Conservation (phyloP, 106 monocot species). For the Posidonia australis region DNA sequence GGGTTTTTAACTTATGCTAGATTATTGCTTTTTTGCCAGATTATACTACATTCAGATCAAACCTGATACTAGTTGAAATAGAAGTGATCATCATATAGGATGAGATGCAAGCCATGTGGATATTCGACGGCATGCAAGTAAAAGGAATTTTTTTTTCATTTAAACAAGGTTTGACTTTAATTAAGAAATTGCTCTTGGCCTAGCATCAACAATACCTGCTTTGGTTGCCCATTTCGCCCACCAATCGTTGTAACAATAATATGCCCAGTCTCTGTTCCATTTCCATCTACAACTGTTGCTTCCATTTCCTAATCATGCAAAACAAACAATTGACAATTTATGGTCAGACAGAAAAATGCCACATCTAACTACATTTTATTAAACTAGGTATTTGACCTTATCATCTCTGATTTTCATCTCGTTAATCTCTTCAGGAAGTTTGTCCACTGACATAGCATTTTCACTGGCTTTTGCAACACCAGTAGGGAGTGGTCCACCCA, state of each 20-base stretch:
- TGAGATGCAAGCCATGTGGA: too few relatives aligned
- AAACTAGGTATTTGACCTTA: slow-evolving; percentile 19
- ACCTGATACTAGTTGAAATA: too few relatives aligned
- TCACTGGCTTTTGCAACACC: slow-evolving; percentile 4
- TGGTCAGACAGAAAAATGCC: background rate
- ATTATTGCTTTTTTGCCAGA: too few relatives aligned
- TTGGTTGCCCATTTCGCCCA: slow-evolving; percentile 12
- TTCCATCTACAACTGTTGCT: slow-evolving; percentile 7
- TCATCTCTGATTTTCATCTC: slow-evolving; percentile 46
- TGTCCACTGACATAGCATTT: slow-evolving; percentile 21
- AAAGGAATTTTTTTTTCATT: too few relatives aligned
- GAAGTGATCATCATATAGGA: too few relatives aligned
- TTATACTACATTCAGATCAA: too few relatives aligned
- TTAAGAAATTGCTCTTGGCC: too few relatives aligned
- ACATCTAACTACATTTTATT: background rate
- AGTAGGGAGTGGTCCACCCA: slow-evolving; percentile 4
- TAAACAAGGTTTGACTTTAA: too few relatives aligned
- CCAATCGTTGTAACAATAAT: slow-evolving; percentile 12
- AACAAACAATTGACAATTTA: background rate
- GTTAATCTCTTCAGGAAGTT: slow-evolving; percentile 39
- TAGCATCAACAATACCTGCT: slow-evolving; percentile 4
- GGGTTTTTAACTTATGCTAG: too few relatives aligned
- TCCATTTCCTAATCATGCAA: slow-evolving; percentile 2
- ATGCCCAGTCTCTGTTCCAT: slow-evolving; percentile 8
- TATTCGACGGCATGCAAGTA: too few relatives aligned